Evolutionary conservation across 805 yeast species (phyloP), one percentile per base, ranked within the genome.

Genomic region (Huiozyma naganishii): DNA sequence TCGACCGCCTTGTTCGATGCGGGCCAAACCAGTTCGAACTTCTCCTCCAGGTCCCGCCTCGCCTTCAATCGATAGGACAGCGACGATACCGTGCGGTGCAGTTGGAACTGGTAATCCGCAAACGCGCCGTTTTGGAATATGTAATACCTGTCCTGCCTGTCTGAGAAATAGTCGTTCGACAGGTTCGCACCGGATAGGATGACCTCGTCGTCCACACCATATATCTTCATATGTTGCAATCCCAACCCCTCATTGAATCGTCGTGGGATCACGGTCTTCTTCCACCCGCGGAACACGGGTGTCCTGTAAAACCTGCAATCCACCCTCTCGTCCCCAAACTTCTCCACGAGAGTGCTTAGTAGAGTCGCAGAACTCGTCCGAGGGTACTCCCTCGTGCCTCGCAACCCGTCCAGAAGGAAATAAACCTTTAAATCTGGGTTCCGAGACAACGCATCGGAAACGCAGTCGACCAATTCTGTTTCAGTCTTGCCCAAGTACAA

Each of bases 311-410:
- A 73, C 52, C 95, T 68, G 40, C 89, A 67, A 53, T 84, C 85
- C 23, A 90, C 89, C 45, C 95, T 69, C 27, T 70, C 66, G 8
- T 69, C 62, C 7, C 84, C 86, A 57, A 73, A 79, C 47, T 77
- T 74, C 37, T 75, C 72, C 17, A 78, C 82, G 39, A 92, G 67
- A 1, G 76, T 71, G 1, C 84, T 76, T 40, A 92, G 66, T 30
- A 89, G 66, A 33, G 83, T 72, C 0, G 96, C 96, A 11, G 94
- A 78, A 39, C 88, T 82, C 9, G 71, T 66, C 6, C 73, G 65
- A 0, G 98, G 97, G 1, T 88, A 80, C 55, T 92, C 98, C 51
- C 98, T 74, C 0, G 97, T 90, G 0, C 96, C 95, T 52, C 98
- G 66, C 39, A 92, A 70, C 9, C 89, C 95, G 63, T 92, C 98